Evolutionary conservation across 345 rosid genomes (phyloP).

Genomic region (Lumnitzera racemosa): DNA sequence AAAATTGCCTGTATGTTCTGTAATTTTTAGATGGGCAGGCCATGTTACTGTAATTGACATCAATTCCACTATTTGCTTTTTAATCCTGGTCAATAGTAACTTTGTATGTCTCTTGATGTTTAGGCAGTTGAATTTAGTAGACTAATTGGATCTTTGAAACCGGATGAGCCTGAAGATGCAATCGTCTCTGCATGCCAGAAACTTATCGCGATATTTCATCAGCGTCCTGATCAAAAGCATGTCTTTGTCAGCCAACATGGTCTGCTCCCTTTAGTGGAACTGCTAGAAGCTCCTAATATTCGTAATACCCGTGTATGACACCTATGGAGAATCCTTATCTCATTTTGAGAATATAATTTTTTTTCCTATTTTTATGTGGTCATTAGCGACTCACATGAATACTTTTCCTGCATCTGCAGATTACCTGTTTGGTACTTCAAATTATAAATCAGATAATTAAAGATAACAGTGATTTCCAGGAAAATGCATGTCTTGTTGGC

Average conservation of each 20-base stretch:
- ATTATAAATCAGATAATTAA: conserved; percentile 74
- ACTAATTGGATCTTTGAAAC: conserved; percentile 72
- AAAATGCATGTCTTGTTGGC: conserved; percentile 99
- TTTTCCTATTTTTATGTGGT: conserved; percentile 1
- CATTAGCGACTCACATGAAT: not conserved
- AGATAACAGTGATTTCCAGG: conserved; percentile 82
- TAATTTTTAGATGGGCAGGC: too few relatives aligned
- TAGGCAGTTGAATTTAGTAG: conserved; percentile 95
- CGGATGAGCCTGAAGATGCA: conserved; percentile 85
- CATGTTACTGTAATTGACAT: too few relatives aligned
- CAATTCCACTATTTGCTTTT: too few relatives aligned
- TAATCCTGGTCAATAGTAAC: too few relatives aligned
- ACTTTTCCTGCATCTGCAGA: conserved; percentile 41
- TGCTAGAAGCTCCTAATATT: conserved; percentile 67
- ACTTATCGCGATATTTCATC: conserved; percentile 69
- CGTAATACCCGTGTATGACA: conserved; percentile 51
- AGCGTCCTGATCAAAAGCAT: conserved; percentile 86
- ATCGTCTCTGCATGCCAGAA: conserved; percentile 79
- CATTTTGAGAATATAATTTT: conserved; percentile 5
- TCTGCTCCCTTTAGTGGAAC: conserved; percentile 80
- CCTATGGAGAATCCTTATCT: conserved; percentile 1
- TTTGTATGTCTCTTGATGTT: conserved; percentile 13
- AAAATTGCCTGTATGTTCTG: too few relatives aligned
- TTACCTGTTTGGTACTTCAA: conserved; percentile 80
- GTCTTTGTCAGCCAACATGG: conserved; percentile 88